Base-by-base conservation (phyloP, 176 grass and related monocot genomes). In the Puccinellia tenuiflora region DNA sequence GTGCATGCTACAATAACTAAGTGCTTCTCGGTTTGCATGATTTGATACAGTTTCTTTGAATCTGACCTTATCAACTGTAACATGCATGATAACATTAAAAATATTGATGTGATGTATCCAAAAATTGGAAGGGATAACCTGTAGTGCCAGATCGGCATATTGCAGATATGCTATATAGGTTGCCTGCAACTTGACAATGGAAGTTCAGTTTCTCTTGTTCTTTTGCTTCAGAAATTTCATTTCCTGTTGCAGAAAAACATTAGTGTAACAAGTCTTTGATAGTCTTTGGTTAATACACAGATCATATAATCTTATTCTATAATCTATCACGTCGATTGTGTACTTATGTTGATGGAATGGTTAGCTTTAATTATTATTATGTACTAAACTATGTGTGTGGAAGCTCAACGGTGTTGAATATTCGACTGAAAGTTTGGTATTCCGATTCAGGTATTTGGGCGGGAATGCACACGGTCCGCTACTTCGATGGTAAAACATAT, bases 401-500 rank as follows among this genome's bases (percentile, higher is more conserved):
- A 9, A 79, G 9, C 40, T 47, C 25, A 63, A 31, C 5, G 1
- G 3, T 65, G 29, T 67, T 46, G 15, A 65, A 65, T 78, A 46
- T n/a, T 40, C 4, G 1, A 43, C 48, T 79, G 37, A 80, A 57
- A 65, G 24, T 61, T 14, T 74, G 30, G 14, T 52, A 75, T 87
- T 75, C 65, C 88, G 29, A 86, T 87, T 88, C 80, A 99, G 96
- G 96, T 87, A 99, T 99, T 89, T 99, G 93, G 96, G 96, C 93
- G 14, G 96, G 96, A 76, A 99, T 99, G 96, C 88, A 90, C 77
- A 99, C 89, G 17, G 93, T 99, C 18, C 94, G 91, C 25, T 96
- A 99, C 81, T 99, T 99, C 3, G 96, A 99, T 40, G 96, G 90
- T 2, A 99, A 99, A 91, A 99, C 96, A 37, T 99, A 99, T 62